Percentiles rank a stretch among this genome's conserved stretches.
Evolutionary conservation across 148 eudicot genomes (phyloP).

Genomic region (Amaranthus palmeri): DNA sequence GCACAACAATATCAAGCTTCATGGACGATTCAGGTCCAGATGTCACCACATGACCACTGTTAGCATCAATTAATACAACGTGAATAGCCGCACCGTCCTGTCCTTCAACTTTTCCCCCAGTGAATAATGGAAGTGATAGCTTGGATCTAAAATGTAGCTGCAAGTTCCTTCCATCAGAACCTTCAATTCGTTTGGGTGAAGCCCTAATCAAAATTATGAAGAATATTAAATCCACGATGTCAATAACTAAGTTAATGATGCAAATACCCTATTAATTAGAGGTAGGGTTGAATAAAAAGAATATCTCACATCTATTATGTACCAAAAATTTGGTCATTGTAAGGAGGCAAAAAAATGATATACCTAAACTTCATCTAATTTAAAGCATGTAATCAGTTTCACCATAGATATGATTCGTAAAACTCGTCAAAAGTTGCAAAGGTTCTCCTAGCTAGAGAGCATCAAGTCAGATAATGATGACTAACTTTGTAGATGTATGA

Average conservation of each 20-base stretch:
- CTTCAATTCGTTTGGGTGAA: constrained; percentile 84
- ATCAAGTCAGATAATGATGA: no score
- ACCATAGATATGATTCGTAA: no score
- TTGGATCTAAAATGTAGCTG: constrained; percentile 79
- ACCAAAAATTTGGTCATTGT: not conserved
- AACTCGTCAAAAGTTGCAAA: no score
- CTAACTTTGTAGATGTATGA: not conserved
- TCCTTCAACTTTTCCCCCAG: constrained; percentile 97
- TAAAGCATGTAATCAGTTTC: not conserved
- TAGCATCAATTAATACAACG: constrained; percentile 65
- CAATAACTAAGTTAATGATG: not conserved
- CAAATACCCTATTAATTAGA: not conserved
- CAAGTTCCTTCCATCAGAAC: constrained; percentile 84
- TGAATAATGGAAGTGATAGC: constrained; percentile 81
- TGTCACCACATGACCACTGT: constrained; percentile 65
- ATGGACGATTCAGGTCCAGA: constrained; percentile 72
- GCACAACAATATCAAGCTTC: constrained; percentile 80
- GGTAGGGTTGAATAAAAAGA: not conserved
- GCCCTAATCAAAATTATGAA: constrained; percentile 36
- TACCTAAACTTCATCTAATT: constrained; percentile 1
- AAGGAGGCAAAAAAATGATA: not conserved
- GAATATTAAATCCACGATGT: not conserved
- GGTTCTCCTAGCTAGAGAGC: no score
- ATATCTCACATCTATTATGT: not conserved
- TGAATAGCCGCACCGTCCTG: constrained; percentile 96